Percentiles rank a stretch among this genome's conserved stretches.
Conservation (phyloP, 352 stramenopile genomes). For the Phytopythium cucurbitacearum region DNA sequence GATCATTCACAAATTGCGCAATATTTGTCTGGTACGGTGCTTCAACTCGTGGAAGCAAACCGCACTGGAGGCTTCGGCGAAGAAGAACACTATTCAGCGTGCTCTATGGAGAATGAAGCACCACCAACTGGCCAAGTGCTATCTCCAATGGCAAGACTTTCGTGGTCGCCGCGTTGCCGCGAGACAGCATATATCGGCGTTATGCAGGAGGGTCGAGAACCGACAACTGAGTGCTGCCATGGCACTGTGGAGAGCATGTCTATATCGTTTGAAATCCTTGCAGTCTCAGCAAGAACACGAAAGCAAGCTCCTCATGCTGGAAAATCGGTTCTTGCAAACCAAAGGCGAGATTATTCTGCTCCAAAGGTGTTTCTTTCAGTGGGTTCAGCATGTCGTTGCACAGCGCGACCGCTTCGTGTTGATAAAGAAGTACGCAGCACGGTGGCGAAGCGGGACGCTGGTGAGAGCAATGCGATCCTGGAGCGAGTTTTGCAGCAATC, state of each 20-base stretch:
- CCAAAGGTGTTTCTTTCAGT: slow-evolving; percentile 18
- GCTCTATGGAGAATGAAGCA: slow-evolving; percentile 31
- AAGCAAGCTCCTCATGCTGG: not conserved
- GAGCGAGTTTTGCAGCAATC: slow-evolving; percentile 11
- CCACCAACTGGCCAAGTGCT: slow-evolving; percentile 23
- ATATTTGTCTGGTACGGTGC: slow-evolving; percentile 30
- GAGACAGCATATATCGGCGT: not conserved
- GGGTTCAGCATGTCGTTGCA: slow-evolving; percentile 11
- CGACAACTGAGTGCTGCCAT: not conserved
- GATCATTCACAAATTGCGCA: slow-evolving; percentile 25
- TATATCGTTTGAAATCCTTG: not conserved
- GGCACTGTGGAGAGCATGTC: too few relatives aligned
- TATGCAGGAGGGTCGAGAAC: not conserved
- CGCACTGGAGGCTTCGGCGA: slow-evolving; percentile 5
- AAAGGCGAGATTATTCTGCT: slow-evolving; percentile 20
- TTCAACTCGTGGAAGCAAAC: slow-evolving; percentile 52
- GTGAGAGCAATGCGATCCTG: slow-evolving; percentile 16
- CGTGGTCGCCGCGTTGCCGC: not conserved
- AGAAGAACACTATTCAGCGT: slow-evolving; percentile 16
- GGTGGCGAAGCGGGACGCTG: slow-evolving; percentile 18
- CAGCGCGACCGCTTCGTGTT: slow-evolving; percentile 3
- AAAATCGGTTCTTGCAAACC: slow-evolving; percentile 14
- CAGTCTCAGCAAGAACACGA: not conserved
- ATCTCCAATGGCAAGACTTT: slow-evolving; percentile 25
- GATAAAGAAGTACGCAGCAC: slow-evolving; percentile 14